Evolutionary conservation across 495 filamentous ascomycete genomes (phyloP).

Genomic region (Aspergillus ostianus): DNA sequence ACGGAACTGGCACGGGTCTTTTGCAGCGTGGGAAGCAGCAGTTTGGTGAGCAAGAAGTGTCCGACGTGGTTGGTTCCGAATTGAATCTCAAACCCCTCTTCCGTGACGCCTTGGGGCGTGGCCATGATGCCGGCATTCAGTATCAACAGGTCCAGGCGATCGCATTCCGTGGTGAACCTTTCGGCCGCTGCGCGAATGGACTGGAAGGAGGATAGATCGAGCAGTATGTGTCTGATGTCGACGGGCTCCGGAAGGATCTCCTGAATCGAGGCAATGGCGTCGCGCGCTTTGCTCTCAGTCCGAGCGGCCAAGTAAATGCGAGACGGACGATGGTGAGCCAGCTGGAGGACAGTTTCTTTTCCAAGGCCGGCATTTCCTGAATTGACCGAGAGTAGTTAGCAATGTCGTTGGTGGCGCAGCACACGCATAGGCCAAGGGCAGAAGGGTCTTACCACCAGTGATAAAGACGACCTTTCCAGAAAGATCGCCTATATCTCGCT

Average conservation of each 20-base stretch:
- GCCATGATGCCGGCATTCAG: constrained; percentile 73
- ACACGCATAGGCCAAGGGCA: constrained; percentile 1
- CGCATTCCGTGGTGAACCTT: constrained; percentile 42
- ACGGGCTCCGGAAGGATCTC: constrained; percentile 35
- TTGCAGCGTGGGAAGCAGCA: constrained; percentile 59
- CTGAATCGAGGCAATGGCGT: constrained; percentile 52
- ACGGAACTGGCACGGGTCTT: constrained; percentile 31
- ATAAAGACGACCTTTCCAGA: constrained; percentile 58
- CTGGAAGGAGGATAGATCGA: constrained; percentile 52
- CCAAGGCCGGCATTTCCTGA: constrained; percentile 67
- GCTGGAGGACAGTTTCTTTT: constrained; percentile 58
- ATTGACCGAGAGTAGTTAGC: constrained; percentile 7
- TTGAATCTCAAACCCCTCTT: constrained; percentile 68
- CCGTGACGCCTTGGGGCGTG: constrained; percentile 41
- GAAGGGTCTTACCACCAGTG: constrained; percentile 51
- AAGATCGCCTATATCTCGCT: constrained; percentile 56
- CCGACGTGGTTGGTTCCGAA: constrained; percentile 73
- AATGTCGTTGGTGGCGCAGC: background rate
- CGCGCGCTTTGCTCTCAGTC: constrained; percentile 47
- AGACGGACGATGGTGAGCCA: constrained; percentile 58
- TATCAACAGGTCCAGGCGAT: constrained; percentile 62
- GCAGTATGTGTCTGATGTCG: constrained; percentile 48
- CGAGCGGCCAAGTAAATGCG: constrained; percentile 66
- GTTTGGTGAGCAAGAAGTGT: constrained; percentile 62
- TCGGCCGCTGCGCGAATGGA: constrained; percentile 51